Percentiles rank a stretch among this genome's conserved stretches.
phyloP scores from a whole-genome alignment of 495 filamentous ascomycete genomes.

The Parachaetomium inaequale region DNA sequence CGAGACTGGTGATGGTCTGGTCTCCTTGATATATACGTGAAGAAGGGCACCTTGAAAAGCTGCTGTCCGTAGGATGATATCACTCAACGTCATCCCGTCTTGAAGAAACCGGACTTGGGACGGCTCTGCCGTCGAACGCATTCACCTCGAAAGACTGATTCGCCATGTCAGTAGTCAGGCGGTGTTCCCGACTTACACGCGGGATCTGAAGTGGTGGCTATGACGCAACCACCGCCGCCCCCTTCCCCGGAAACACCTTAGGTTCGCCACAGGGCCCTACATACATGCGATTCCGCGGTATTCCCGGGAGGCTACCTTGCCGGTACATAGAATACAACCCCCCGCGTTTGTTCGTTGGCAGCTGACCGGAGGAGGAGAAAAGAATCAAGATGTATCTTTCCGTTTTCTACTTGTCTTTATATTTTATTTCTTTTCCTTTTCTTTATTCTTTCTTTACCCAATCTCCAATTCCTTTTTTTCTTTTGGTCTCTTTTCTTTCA shows the following conservation, averaged over 20 bases:
- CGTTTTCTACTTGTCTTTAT: too few species aligned
- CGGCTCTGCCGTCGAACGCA: background rate
- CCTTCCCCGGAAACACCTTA: background rate
- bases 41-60: background rate
- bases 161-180: background rate
- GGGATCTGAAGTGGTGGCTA: constrained; percentile 2
- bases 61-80: constrained; percentile 6
- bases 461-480: too few species aligned
- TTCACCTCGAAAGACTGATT: background rate
- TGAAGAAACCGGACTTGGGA: too few species aligned
- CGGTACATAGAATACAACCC: too few species aligned
- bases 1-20: too few species aligned
- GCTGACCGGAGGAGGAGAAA: too few species aligned
- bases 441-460: too few species aligned
- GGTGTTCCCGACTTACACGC: background rate
- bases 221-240: constrained; percentile 8
- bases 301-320: background rate
- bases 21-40: background rate
- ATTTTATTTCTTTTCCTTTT: too few species aligned
- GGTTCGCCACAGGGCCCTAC: background rate
- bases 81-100: constrained; percentile 15
- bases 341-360: too few species aligned
- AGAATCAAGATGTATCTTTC: too few species aligned
- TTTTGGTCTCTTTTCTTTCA: too few species aligned
- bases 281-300: background rate